These are phyloP conservation scores for Chlorociboria aeruginascens DNA, from an alignment of 495 filamentous ascomycete species.

Conservation along the genomic window DNA sequence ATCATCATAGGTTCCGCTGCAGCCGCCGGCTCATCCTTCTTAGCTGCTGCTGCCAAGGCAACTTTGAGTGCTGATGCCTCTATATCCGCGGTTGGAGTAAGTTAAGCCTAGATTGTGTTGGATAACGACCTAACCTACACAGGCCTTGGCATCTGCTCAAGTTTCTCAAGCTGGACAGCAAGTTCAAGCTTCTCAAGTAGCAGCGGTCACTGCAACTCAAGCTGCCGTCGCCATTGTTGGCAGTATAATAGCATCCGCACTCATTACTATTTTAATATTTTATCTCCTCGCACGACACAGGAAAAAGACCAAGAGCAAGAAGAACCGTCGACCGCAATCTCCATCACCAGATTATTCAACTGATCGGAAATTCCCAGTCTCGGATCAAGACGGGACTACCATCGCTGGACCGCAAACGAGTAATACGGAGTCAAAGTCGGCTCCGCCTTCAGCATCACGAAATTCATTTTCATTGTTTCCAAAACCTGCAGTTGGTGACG, in stretches of 20 bases:
- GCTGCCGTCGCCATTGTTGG: constrained; percentile 20
- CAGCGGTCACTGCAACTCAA: constrained; percentile 19
- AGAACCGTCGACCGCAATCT: not conserved
- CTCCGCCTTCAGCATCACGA: not conserved
- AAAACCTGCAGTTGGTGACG: not conserved
- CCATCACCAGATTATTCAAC: not conserved
- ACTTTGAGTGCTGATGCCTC: constrained; percentile 10
- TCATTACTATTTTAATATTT: constrained; percentile 19
- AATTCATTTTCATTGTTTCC: constrained; percentile 1
- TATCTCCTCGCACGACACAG: constrained; percentile 16
- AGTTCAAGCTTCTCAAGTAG: constrained; percentile 10
- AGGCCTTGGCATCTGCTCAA: constrained; percentile 14
- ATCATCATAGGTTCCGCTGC: constrained; percentile 15
- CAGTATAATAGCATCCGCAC: constrained; percentile 16
- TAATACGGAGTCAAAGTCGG: not conserved
- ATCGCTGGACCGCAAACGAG: constrained; percentile 7
- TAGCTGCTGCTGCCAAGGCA: constrained; percentile 14
- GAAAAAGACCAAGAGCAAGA: not conserved
- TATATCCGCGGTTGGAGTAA: constrained; percentile 13
- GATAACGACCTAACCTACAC: not conserved
- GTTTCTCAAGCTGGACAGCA: constrained; percentile 8
- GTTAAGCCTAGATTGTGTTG: not conserved
- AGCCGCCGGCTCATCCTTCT: constrained; percentile 16
- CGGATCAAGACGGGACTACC: constrained; percentile 5
- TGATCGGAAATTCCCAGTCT: constrained; percentile 10